phyloP scores from a whole-genome alignment of 768 basidiomycete species.

The Guyanaporus albipodus region DNA sequence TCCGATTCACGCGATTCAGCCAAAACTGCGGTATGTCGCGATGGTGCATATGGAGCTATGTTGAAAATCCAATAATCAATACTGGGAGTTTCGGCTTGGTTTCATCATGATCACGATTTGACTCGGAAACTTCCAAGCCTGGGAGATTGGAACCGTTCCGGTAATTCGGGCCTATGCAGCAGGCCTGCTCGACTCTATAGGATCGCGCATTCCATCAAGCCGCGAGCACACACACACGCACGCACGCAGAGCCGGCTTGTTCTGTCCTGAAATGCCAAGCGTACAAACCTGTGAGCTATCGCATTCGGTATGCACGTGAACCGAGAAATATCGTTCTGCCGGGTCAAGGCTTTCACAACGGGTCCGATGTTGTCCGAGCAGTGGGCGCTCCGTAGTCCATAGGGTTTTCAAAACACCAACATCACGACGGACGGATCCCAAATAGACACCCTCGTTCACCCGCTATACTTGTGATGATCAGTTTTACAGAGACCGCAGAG shows the following conservation, averaged over 20 bases:
- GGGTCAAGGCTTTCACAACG: background rate
- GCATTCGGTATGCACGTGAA: background rate
- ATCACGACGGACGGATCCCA: no score
- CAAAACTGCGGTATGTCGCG: slow-evolving; percentile 15
- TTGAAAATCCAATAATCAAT: background rate
- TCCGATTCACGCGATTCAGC: slow-evolving; percentile 6
- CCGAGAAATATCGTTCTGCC: background rate
- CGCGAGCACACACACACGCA: no score
- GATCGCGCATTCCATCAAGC: background rate
- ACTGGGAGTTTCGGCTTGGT: background rate
- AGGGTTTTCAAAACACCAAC: no score
- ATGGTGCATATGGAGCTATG: slow-evolving; percentile 2
- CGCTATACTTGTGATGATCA: slow-evolving; percentile 1
- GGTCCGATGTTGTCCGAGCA: background rate
- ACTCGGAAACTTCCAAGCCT: no score
- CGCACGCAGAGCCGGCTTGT: no score
- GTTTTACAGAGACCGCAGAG: background rate
- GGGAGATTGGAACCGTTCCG: no score
- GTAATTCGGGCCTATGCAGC: background rate
- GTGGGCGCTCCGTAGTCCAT: no score
- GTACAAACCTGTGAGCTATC: background rate
- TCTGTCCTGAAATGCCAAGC: slow-evolving; percentile 16
- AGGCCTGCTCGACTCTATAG: background rate
- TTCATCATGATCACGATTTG: background rate
- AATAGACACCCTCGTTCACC: slow-evolving; percentile 1